phyloP scores from a whole-genome alignment of 768 basidiomycete genomes.

The Trametes meyenii region DNA sequence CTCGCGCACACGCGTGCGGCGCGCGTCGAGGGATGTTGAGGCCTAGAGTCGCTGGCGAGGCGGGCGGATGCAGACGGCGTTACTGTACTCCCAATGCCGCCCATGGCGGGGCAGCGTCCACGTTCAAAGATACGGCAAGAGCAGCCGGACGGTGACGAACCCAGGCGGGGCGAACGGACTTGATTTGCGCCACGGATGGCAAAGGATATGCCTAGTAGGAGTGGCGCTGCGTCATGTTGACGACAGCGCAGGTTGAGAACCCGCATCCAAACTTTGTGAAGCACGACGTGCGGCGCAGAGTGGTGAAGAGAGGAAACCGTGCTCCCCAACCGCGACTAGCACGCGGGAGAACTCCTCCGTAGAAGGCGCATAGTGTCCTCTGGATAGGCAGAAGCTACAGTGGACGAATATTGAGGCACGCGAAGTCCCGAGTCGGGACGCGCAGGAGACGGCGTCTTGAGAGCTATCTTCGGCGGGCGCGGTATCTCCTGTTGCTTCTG shows the following conservation, averaged over 20 bases:
- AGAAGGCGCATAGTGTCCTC: background rate
- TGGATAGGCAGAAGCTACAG: background rate
- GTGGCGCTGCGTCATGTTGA: conserved; percentile 1
- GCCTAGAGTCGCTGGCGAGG: background rate
- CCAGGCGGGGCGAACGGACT: background rate
- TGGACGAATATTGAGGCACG: conserved; percentile 5
- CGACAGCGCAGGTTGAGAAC: background rate
- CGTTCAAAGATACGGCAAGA: background rate
- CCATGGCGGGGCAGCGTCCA: background rate
- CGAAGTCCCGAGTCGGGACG: background rate
- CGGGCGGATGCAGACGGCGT: conserved; percentile 7
- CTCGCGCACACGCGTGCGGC: background rate
- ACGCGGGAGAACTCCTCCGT: conserved; percentile 9
- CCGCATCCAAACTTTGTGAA: background rate
- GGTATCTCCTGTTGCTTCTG: background rate
- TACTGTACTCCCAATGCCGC: background rate
- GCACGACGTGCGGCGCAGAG: background rate
- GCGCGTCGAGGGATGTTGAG: background rate
- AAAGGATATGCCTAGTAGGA: background rate
- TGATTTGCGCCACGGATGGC: background rate
- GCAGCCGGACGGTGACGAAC: conserved; percentile 1
- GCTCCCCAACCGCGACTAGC: background rate
- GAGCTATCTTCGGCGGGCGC: conserved; percentile 1
- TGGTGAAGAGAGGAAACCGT: background rate
- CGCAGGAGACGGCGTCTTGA: conserved; percentile 14